phyloP scores from a whole-genome alignment of 805 yeast genomes.

The Yarrowia sp. region DNA sequence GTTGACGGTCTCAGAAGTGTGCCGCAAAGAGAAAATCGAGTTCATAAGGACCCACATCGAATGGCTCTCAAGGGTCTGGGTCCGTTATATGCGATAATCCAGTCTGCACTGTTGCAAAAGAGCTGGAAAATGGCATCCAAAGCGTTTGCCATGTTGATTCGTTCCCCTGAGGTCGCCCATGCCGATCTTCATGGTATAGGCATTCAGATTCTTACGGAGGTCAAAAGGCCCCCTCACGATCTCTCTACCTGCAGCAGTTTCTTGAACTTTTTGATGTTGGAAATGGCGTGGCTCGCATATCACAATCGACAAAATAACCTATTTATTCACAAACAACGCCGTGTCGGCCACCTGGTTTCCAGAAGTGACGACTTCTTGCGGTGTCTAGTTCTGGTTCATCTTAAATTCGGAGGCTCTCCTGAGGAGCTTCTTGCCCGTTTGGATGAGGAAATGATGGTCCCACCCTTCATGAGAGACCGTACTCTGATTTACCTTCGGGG shows the following conservation, averaged over 20 bases:
- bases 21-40: not conserved
- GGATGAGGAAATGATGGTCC: constrained; percentile 12
- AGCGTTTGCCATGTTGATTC: not conserved
- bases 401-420: not conserved
- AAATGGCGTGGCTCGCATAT: no score
- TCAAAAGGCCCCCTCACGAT: not conserved
- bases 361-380: not conserved
- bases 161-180: not conserved
- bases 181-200: not conserved
- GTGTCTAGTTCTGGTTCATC: not conserved
- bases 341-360: not conserved
- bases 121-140: not conserved
- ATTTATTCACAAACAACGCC: not conserved
- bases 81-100: not conserved
- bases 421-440: not conserved
- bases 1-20: constrained; percentile 6
- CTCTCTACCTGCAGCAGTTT: not conserved
- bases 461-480: not conserved
- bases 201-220: not conserved
- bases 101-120: not conserved
- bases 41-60: not conserved
- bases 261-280: not conserved
- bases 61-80: not conserved
- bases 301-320: not conserved
- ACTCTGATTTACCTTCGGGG: not conserved